Percentiles rank a stretch among this genome's conserved stretches.
These are phyloP conservation scores for Aspergillus jensenii DNA, from an alignment of 2,329 filamentous ascomycete genomes.

Conservation along the genomic window DNA sequence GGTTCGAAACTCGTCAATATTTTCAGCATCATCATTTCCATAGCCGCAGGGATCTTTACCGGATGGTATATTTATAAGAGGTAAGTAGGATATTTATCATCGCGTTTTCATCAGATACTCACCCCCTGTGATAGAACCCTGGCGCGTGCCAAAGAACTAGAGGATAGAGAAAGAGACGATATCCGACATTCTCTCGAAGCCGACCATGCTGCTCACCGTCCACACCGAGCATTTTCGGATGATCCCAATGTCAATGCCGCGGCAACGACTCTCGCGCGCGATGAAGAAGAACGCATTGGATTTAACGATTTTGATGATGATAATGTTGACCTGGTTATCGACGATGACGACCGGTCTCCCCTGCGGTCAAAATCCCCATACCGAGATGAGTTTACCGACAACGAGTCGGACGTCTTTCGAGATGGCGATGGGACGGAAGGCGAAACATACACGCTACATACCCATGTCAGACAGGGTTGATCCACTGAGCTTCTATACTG, in stretches of 20 bases:
- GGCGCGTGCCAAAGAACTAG: conserved; percentile 49
- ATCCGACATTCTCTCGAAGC: conserved; percentile 36
- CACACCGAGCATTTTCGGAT: conserved; percentile 36
- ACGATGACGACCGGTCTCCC: conserved; percentile 44
- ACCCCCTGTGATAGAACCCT: conserved; percentile 38
- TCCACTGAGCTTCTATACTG: not conserved
- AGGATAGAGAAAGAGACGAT: conserved; percentile 46
- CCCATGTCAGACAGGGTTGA: conserved; percentile 27
- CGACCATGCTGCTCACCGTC: conserved; percentile 36
- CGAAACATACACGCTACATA: conserved; percentile 44
- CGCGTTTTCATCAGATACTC: not conserved
- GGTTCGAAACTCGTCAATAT: conserved; percentile 82
- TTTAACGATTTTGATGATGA: conserved; percentile 43
- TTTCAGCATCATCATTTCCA: conserved; percentile 71
- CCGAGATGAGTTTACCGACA: conserved; percentile 55
- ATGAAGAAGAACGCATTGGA: conserved; percentile 46
- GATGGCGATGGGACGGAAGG: conserved; percentile 40
- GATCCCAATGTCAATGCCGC: conserved; percentile 42
- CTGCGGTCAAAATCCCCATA: conserved; percentile 41
- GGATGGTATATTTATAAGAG: conserved; percentile 81
- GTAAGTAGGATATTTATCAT: conserved; percentile 34
- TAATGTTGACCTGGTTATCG: conserved; percentile 42
- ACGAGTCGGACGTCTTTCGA: conserved; percentile 50
- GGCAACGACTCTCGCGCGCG: conserved; percentile 39
- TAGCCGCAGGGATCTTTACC: conserved; percentile 69